Percentiles rank a stretch among this genome's conserved stretches.
Evolutionary conservation across 2,329 filamentous ascomycete genomes (phyloP).

Genomic region (Alternaria triticina): DNA sequence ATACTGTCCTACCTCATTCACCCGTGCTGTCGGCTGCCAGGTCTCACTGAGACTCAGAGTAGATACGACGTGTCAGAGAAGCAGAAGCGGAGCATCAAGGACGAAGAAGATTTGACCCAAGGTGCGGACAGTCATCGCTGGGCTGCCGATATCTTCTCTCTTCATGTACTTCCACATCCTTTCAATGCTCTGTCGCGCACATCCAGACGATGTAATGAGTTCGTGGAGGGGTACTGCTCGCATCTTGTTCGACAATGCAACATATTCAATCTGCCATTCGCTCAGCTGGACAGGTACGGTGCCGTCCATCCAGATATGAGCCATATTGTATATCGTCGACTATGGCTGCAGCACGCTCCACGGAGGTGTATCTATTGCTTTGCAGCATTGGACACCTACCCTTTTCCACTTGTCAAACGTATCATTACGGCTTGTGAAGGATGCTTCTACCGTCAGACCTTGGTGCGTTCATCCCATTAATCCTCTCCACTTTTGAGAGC

Average conservation of each 20-base stretch:
- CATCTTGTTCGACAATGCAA: conserved; percentile 36
- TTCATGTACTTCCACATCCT: conserved; percentile 28
- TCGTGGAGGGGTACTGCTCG: conserved; percentile 35
- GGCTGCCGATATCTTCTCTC: conserved; percentile 38
- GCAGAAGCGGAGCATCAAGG: conserved; percentile 26
- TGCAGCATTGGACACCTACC: conserved; percentile 30
- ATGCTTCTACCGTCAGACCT: conserved; percentile 40
- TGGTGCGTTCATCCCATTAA: conserved; percentile 19
- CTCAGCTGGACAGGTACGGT: conserved; percentile 27
- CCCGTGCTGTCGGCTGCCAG: conserved; percentile 37
- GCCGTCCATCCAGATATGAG: conserved; percentile 35
- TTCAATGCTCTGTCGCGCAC: conserved; percentile 37
- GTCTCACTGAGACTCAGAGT: conserved; percentile 38
- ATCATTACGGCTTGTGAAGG: conserved; percentile 30
- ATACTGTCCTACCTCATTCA: conserved; percentile 38
- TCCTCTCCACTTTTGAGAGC: not conserved
- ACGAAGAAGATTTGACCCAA: conserved; percentile 25
- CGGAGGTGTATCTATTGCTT: conserved; percentile 37
- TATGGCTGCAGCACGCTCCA: conserved; percentile 42
- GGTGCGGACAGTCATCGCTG: conserved; percentile 34
- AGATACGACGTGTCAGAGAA: conserved; percentile 21
- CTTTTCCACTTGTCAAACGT: conserved; percentile 24
- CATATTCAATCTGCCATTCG: conserved; percentile 39
- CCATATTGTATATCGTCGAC: conserved; percentile 35
- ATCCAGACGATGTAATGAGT: conserved; percentile 24